Evolutionary conservation across 2,329 filamentous ascomycete species (phyloP).

Genomic region (Claviceps pazoutovae): DNA sequence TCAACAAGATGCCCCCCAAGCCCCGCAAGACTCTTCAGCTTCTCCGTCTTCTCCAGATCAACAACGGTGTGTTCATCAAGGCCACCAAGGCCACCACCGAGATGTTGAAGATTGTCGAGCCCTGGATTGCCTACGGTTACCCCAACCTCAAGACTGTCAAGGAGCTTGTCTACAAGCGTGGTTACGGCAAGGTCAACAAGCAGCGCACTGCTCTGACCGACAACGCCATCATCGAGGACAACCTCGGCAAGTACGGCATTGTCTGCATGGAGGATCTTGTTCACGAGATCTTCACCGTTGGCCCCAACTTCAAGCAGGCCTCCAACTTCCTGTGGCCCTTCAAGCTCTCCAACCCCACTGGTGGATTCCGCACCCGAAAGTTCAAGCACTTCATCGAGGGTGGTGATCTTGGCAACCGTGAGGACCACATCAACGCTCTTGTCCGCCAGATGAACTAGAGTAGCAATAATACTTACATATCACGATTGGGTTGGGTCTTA

Average conservation of each 20-base stretch:
- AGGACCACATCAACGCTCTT: constrained; percentile 93
- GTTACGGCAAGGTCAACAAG: constrained; percentile 98
- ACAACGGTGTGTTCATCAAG: constrained; percentile 97
- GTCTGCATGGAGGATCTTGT: constrained; percentile 99
- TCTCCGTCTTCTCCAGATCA: constrained; percentile 99
- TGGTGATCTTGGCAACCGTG: constrained; percentile 96
- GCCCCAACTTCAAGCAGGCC: constrained; percentile 99
- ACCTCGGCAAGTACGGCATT: constrained; percentile 95
- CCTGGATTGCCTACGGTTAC: constrained; percentile 98
- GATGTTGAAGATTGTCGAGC: constrained; percentile 98
- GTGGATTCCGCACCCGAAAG: constrained; percentile 91
- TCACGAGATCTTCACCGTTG: constrained; percentile 97
- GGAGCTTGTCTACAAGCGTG: constrained; percentile 99
- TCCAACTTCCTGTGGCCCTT: constrained; percentile 99
- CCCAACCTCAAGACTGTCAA: constrained; percentile 98
- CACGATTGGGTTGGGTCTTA: constrained; percentile 15
- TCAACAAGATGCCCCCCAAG: constrained; percentile 99
- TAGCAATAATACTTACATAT: constrained; percentile 3
- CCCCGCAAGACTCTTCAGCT: constrained; percentile 99
- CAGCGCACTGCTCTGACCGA: constrained; percentile 93
- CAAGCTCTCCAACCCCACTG: constrained; percentile 97
- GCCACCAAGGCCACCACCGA: constrained; percentile 95
- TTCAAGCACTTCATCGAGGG: constrained; percentile 99
- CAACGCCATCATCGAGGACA: constrained; percentile 94
- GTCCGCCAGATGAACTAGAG: constrained; percentile 96